These are phyloP conservation scores for Blepharisma japonicum DNA, from an alignment of 73 alveolate genomes.

Conservation along the genomic window DNA sequence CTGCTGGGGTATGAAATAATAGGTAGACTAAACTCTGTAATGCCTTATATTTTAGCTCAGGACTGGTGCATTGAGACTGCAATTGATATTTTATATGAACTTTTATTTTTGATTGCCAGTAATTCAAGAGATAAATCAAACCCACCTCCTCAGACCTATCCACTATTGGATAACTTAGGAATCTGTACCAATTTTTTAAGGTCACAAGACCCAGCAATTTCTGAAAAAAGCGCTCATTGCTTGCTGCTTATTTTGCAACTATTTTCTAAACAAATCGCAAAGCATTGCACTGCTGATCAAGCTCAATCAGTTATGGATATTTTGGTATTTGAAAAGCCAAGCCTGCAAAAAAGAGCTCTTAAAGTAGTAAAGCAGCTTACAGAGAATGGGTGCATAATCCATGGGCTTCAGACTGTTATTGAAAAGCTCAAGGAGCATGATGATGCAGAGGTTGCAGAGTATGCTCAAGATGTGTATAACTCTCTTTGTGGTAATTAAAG, in stretches of 20 bases:
- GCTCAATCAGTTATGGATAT: background rate
- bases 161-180: background rate
- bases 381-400: background rate
- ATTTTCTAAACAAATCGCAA: background rate
- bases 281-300: background rate
- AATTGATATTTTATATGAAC: background rate
- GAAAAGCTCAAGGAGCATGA: no score
- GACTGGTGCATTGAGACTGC: background rate
- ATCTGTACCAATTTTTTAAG: constrained; percentile 5
- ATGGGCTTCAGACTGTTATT: no score
- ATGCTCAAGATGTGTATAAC: no score
- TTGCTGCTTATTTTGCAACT: constrained; percentile 22
- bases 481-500: no score
- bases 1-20: background rate
- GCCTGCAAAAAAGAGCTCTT: background rate
- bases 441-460: no score
- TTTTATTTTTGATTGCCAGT: background rate
- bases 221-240: constrained; percentile 23
- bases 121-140: background rate
- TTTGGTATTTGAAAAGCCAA: background rate
- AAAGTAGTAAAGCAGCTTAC: background rate
- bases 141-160: background rate
- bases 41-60: background rate
- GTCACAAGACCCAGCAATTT: background rate
- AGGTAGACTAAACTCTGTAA: background rate